phyloP scores from a whole-genome alignment of 1,139 yeast genomes.

The Komagataea norvegica region DNA sequence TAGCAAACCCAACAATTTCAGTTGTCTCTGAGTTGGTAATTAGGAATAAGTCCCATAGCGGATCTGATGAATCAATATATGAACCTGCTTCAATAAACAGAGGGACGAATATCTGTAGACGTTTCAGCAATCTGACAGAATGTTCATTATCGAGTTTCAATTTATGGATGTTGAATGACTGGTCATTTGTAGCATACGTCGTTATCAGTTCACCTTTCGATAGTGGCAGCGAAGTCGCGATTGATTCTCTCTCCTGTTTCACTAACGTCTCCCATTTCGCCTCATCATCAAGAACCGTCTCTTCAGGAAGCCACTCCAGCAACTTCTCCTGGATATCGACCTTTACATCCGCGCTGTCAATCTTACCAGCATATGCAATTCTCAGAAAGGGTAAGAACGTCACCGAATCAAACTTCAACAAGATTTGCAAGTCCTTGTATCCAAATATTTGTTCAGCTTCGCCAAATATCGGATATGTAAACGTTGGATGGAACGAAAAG shows the following conservation, averaged over 20 bases:
- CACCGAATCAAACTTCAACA: constrained; percentile 49
- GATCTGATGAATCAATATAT: constrained; percentile 71
- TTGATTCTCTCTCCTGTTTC: constrained; percentile 38
- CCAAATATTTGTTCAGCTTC: constrained; percentile 90
- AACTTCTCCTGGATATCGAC: constrained; percentile 43
- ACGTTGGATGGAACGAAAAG: constrained; percentile 62
- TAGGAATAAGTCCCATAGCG: constrained; percentile 60
- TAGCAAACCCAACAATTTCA: constrained; percentile 68
- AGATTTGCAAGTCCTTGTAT: constrained; percentile 57
- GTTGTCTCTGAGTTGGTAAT: constrained; percentile 28
- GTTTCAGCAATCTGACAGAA: constrained; percentile 50
- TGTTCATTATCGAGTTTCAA: constrained; percentile 25
- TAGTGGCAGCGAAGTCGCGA: neutral
- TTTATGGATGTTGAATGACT: constrained; percentile 34
- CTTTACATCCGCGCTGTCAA: constrained; percentile 38
- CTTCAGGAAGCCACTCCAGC: constrained; percentile 54
- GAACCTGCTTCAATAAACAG: constrained; percentile 94
- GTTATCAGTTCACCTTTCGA: constrained; percentile 38
- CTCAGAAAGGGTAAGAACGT: constrained; percentile 53
- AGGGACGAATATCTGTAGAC: constrained; percentile 76
- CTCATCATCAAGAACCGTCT: constrained; percentile 60
- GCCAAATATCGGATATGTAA: constrained; percentile 92
- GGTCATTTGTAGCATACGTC: constrained; percentile 27
- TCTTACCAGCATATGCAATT: constrained; percentile 50
- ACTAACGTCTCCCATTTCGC: constrained; percentile 57